phyloP scores from a whole-genome alignment of 495 filamentous ascomycete species.

The Tuber brumale region DNA sequence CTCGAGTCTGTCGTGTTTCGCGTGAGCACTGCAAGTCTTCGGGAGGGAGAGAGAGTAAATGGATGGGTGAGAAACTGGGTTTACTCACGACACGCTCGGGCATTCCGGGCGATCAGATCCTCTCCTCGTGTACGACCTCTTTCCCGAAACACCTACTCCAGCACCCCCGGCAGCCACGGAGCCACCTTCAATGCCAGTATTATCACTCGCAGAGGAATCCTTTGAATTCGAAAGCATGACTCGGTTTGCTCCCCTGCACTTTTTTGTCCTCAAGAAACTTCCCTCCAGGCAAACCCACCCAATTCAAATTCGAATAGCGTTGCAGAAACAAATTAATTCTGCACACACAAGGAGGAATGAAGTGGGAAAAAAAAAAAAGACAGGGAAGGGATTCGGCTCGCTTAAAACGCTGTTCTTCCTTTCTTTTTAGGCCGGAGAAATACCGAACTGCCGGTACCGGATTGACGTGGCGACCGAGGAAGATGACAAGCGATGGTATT shows the following conservation, averaged over 20 bases:
- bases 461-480: background rate
- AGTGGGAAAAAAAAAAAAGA: background rate
- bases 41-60: background rate
- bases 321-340: background rate
- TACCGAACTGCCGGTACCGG: background rate
- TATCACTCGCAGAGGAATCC: background rate
- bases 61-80: background rate
- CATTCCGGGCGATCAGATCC: slow-evolving; percentile 1
- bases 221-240: background rate
- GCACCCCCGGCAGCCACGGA: background rate
- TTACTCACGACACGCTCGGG: slow-evolving; percentile 5
- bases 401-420: background rate
- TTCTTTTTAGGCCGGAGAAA: background rate
- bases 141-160: background rate
- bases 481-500: background rate
- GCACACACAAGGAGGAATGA: background rate
- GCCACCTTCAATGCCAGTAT: background rate
- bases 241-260: background rate
- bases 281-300: background rate
- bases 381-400: background rate
- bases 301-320: background rate
- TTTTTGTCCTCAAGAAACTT: background rate
- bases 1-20: slow-evolving; percentile 40
- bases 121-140: background rate
- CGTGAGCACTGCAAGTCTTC: background rate